These are phyloP conservation scores for Aspergillus proliferans DNA, from an alignment of 2,329 filamentous ascomycete genomes.

Conservation along the genomic window DNA sequence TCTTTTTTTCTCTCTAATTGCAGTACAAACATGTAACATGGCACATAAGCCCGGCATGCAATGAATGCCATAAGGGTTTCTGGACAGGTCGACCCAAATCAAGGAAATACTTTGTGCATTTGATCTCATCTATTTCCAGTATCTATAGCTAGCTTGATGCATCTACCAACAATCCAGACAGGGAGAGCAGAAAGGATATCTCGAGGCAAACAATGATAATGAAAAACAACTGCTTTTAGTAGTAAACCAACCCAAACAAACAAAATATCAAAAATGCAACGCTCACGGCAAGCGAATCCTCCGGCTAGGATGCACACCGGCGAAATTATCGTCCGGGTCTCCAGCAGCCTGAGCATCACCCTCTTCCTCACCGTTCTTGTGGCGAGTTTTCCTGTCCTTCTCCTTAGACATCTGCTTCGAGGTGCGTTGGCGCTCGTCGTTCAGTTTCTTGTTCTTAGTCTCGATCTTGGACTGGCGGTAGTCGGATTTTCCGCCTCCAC, in stretches of 20 bases:
- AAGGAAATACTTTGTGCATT: background rate
- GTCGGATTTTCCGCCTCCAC: slow-evolving; percentile 72
- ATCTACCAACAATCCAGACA: slow-evolving; percentile 2
- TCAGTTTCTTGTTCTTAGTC: slow-evolving; percentile 78
- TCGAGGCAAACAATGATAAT: background rate
- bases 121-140: background rate
- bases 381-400: slow-evolving; percentile 27
- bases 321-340: slow-evolving; percentile 21
- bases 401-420: slow-evolving; percentile 45
- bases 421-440: slow-evolving; percentile 57
- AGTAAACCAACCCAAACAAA: slow-evolving; percentile 1
- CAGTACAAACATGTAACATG: slow-evolving; percentile 23
- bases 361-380: slow-evolving; percentile 15
- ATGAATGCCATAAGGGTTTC: slow-evolving; percentile 11
- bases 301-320: slow-evolving; percentile 41
- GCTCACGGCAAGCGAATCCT: slow-evolving; percentile 27
- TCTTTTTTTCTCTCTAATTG: slow-evolving; percentile 11
- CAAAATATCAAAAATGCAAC: slow-evolving; percentile 1
- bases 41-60: slow-evolving; percentile 16
- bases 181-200: slow-evolving; percentile 3
- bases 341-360: slow-evolving; percentile 13
- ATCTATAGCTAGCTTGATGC: slow-evolving; percentile 1
- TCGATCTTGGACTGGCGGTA: slow-evolving; percentile 69
- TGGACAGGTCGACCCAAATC: background rate
- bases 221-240: background rate